Conservation (phyloP, 192 early-diverging fungal species). For the Spinellus fusiger region DNA sequence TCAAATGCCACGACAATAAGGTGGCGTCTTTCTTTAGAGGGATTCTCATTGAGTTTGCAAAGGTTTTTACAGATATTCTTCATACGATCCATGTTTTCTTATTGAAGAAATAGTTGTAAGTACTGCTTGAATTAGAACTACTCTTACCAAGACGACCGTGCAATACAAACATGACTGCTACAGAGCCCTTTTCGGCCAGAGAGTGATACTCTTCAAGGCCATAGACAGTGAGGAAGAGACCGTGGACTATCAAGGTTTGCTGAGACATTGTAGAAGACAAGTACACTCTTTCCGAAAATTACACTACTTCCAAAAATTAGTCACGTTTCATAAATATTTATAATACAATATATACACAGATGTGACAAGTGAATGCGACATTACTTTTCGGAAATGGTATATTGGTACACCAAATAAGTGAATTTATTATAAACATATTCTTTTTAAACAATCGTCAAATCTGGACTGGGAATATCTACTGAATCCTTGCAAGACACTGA, state of each 20-base stretch:
- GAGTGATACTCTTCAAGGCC: constrained; percentile 24
- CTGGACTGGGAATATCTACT: no score
- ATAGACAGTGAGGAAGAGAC: constrained; percentile 16
- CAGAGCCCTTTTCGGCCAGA: not conserved
- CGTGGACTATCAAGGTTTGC: constrained; percentile 1
- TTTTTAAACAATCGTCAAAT: no score
- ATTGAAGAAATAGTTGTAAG: not conserved
- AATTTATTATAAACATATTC: no score
- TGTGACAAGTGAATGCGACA: no score
- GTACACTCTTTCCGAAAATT: no score
- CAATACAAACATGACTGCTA: constrained; percentile 25
- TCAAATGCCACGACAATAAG: constrained; percentile 45
- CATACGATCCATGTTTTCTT: constrained; percentile 16
- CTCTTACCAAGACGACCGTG: constrained; percentile 30
- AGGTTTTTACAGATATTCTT: constrained; percentile 8
- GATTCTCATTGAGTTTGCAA: constrained; percentile 4
- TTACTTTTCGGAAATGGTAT: no score
- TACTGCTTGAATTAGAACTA: not conserved
- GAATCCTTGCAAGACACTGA: no score
- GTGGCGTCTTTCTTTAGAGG: not conserved
- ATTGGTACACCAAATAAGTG: no score
- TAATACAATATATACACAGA: no score
- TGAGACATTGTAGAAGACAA: not conserved
- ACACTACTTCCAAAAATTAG: no score
- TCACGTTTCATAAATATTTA: no score